These are phyloP conservation scores for Rhizoclosmatium globosum DNA, from an alignment of 192 early-diverging fungal genomes.

Conservation along the genomic window DNA sequence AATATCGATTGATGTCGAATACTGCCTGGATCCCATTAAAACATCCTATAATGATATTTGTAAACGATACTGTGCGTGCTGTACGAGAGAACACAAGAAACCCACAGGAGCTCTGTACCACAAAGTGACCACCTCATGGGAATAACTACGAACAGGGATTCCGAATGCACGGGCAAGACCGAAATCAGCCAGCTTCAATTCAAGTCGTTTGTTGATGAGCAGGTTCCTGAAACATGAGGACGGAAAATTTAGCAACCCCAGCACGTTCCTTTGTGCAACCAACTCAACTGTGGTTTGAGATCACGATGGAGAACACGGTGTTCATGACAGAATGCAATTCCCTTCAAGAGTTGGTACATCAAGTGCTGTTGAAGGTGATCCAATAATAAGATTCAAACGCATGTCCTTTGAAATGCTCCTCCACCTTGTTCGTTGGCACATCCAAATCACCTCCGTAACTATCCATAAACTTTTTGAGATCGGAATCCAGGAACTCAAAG, in stretches of 20 bases:
- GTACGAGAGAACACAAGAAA: not conserved
- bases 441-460: constrained; percentile 60
- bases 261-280: constrained; percentile 11
- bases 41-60: constrained; percentile 63
- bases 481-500: constrained; percentile 98
- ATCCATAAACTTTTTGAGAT: constrained; percentile 99
- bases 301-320: constrained; percentile 94
- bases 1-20: constrained; percentile 94
- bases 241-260: not conserved
- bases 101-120: constrained; percentile 93
- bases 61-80: not conserved
- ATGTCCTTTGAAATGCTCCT: not conserved
- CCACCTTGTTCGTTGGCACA: constrained; percentile 79
- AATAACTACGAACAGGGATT: constrained; percentile 76
- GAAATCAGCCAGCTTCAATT: constrained; percentile 83
- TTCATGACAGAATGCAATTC: constrained; percentile 97
- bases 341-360: constrained; percentile 96
- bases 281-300: constrained; percentile 64
- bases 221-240: constrained; percentile 81
- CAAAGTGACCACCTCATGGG: constrained; percentile 97
- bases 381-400: not conserved
- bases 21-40: constrained; percentile 90
- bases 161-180: constrained; percentile 97
- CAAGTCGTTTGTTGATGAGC: constrained; percentile 86
- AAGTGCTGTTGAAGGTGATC: constrained; percentile 67